Base-by-base conservation (phyloP, 2,329 filamentous ascomycete species). In the Talaromyces verruculosus region DNA sequence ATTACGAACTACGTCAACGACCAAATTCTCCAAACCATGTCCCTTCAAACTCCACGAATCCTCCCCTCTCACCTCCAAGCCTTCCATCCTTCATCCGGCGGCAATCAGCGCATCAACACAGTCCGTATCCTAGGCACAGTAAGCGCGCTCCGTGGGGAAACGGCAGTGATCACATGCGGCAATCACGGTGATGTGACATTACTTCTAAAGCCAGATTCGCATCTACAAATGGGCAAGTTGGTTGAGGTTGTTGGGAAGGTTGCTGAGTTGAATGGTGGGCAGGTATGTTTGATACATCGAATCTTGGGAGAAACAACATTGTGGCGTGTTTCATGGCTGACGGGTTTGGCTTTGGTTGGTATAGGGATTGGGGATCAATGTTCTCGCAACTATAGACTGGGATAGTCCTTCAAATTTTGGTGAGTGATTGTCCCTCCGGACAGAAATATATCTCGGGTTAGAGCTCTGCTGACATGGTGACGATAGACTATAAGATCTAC, bases 81-180 rank as follows among this genome's bases (percentile, higher is more conserved):
- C 74, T 96, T 93, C 81, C 84, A 88, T 70, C 84, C 84, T 70
- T 85, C 77, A 65, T 65, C 72, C 30, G 64, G 64, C 28, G 60
- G 39, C n/a, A 33, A 61, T 17, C 71, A 69, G 65, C 68, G 72
- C 35, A 79, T 85, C 74, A 81, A 87, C 70, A 91, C 91, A 68
- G 91, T 98, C 68, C 93, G 93, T 72, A 84, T 98, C 64, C 84
- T 96, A 5, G 95, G 95, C 73, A 93, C 90, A 73, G 93, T 98
- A 57, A 86, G 87, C 3, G 89, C 95, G 73, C 84, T 98, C 28
- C 89, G 89, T 61, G 93, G 93, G 70, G 91, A 95, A 62, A 85
- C 87, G 61, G 94, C 93, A 0, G 87, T 88, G 5, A 85, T 98
- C 35, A 92, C 97, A 65, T 89, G 92, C 5, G 89, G 83, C 2